Percentiles rank a stretch among this genome's conserved stretches.
phyloP scores from a whole-genome alignment of 768 basidiomycete genomes.

The Phylloporus arenicola region DNA sequence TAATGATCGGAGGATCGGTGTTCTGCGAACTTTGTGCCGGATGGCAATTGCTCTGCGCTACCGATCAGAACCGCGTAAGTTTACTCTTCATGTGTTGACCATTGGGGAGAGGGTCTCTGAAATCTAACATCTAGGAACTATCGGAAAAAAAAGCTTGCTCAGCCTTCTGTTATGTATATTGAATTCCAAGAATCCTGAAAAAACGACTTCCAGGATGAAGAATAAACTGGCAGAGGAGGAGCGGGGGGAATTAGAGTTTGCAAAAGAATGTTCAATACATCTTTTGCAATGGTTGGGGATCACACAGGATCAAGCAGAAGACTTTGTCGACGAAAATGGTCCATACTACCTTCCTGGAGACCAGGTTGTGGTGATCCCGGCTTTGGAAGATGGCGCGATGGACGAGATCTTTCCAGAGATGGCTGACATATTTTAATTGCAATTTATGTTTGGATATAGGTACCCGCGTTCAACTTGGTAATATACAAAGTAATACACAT shows the following conservation, averaged over 20 bases:
- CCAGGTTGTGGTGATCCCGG: too few species aligned
- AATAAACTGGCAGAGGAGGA: neutral
- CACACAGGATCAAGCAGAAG: neutral
- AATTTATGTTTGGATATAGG: too few species aligned
- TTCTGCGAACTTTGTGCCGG: neutral
- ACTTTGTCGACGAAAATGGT: neutral
- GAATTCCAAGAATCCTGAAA: neutral
- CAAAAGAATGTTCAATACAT: neutral
- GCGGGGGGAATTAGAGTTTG: neutral
- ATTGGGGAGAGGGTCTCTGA: too few species aligned
- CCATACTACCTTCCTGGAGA: too few species aligned
- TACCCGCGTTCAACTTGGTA: too few species aligned
- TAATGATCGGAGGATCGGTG: neutral
- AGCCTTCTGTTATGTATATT: neutral
- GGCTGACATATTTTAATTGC: too few species aligned
- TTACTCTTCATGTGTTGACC: too few species aligned
- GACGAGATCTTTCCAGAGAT: too few species aligned
- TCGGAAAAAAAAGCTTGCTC: neutral
- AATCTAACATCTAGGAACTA: neutral
- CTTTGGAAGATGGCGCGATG: too few species aligned
- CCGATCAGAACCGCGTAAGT: too few species aligned
- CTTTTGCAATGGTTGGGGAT: neutral
- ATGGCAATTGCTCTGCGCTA: constrained; percentile 2
- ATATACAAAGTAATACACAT: too few species aligned
- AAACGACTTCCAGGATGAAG: neutral